Base-by-base conservation (phyloP, 2,329 filamentous ascomycete species). In the Trichoderma polysporum region DNA sequence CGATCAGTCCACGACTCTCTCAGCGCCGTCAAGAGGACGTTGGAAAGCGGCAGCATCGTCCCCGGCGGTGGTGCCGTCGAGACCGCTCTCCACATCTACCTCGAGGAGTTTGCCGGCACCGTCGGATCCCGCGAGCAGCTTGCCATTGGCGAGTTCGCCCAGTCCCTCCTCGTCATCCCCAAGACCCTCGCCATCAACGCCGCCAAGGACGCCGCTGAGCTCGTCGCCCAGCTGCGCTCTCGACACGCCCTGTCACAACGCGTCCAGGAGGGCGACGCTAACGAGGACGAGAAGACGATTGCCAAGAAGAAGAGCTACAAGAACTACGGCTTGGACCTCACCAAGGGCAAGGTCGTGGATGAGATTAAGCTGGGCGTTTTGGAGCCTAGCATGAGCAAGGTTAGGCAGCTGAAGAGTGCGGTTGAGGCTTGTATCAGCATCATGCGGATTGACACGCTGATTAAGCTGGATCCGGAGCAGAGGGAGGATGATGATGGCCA, bases 371-470 rank as follows among this genome's bases (percentile, higher is more conserved):
- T 92, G 13, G 95, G 95, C 76, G 94, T 99, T 69, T 80, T 99
- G 76, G 95, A 99, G 84, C 95, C 95, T 35, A 97, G 91, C 81
- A 93, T 99, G 84, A 97, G 94, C 87, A 99, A 99, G 86, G 88
- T 99, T 73, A 91, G 94, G 81, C 95, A 98, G 85, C 85, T 99
- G 76, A 99, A 99, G 90, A 96, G 91, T 81, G 95, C 95, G 31
- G 95, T 99, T 58, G 95, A 99, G 83, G 95, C 95, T 65, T 98
- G 95, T 80, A 97, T 99, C 80, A 92, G 93, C 76, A 98, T 99
- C 79, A 98, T 99, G 95, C 88, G 95, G 76, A 99, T 99, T 78
- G 95, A 99, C 83, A 98, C 95, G 71, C 85, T 99, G 81, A 98
- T 99, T 82, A 97, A 97, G 85, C 83, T 99, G 79, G 95, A 99